These are phyloP conservation scores for Paramyrothecium sp. DNA, from an alignment of 2,329 filamentous ascomycete genomes.

Conservation along the genomic window DNA sequence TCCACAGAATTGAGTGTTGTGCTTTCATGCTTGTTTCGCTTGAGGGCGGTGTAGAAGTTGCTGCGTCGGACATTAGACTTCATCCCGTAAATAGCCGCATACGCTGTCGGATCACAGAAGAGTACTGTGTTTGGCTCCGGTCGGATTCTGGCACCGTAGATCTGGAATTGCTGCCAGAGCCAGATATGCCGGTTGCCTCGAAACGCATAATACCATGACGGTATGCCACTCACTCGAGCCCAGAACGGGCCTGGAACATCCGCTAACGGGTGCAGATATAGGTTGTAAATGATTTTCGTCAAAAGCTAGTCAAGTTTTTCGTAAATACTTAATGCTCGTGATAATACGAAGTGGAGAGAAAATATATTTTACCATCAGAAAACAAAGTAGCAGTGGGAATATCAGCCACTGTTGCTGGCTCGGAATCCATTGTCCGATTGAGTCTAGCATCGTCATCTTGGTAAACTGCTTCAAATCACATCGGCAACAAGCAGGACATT, in stretches of 20 bases:
- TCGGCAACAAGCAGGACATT: no score
- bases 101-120: slow-evolving; percentile 4
- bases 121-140: slow-evolving; percentile 4
- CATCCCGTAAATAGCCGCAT: slow-evolving; percentile 2
- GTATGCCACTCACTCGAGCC: slow-evolving; percentile 2
- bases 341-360: no score
- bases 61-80: slow-evolving; percentile 8
- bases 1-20: background rate
- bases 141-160: slow-evolving; percentile 3
- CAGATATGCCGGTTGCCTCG: slow-evolving; percentile 4
- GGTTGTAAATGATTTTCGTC: slow-evolving; percentile 2
- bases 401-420: no score
- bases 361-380: no score
- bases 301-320: background rate
- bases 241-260: slow-evolving; percentile 5
- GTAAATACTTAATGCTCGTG: background rate
- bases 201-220: slow-evolving; percentile 3
- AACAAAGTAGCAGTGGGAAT: no score
- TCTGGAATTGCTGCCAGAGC: slow-evolving; percentile 7
- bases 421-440: no score
- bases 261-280: slow-evolving; percentile 4
- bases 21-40: background rate
- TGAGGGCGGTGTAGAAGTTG: slow-evolving; percentile 1
- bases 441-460: no score
- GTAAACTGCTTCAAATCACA: no score